Evolutionary conservation across 176 grass and related monocot genomes (phyloP).

Genomic region (Echinochloa phyllopogon): DNA sequence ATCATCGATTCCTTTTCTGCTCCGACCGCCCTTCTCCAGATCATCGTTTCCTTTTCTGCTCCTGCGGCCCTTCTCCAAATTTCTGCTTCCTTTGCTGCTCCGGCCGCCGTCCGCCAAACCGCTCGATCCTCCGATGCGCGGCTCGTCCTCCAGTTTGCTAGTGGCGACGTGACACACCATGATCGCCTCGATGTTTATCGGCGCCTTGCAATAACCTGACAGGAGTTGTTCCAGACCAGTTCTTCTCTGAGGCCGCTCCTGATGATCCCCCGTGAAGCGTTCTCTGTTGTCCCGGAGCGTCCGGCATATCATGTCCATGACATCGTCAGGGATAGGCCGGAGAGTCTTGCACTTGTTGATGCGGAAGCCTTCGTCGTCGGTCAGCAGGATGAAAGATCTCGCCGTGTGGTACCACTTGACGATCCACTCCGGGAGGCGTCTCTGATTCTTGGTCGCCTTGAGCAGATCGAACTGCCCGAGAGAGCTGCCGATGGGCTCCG

Average conservation of each 20-base stretch:
- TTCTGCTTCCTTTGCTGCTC: too few species aligned
- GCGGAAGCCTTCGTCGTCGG: slow-evolving; percentile 12
- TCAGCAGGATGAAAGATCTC: slow-evolving; percentile 36
- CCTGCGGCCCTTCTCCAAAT: background rate
- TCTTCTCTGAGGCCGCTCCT: too few species aligned
- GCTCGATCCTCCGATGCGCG: too few species aligned
- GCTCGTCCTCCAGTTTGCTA: background rate
- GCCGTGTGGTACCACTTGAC: background rate
- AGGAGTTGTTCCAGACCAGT: background rate
- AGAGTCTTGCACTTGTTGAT: background rate
- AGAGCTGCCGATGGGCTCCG: slow-evolving; percentile 14
- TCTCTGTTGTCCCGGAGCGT: background rate
- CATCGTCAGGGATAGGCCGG: background rate
- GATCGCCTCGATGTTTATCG: slow-evolving; percentile 23
- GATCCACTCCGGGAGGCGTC: background rate
- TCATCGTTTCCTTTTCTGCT: too few species aligned
- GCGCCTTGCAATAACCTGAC: accelerated
- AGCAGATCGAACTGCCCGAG: slow-evolving; percentile 25
- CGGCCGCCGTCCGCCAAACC: background rate
- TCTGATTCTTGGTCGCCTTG: background rate
- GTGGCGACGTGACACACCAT: slow-evolving; percentile 60
- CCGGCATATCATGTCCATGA: background rate
- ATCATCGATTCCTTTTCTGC: background rate
- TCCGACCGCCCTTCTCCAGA: background rate
- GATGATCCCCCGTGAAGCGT: accelerated